Conservation (phyloP, 495 filamentous ascomycete species). For the Neurospora hispaniola region DNA sequence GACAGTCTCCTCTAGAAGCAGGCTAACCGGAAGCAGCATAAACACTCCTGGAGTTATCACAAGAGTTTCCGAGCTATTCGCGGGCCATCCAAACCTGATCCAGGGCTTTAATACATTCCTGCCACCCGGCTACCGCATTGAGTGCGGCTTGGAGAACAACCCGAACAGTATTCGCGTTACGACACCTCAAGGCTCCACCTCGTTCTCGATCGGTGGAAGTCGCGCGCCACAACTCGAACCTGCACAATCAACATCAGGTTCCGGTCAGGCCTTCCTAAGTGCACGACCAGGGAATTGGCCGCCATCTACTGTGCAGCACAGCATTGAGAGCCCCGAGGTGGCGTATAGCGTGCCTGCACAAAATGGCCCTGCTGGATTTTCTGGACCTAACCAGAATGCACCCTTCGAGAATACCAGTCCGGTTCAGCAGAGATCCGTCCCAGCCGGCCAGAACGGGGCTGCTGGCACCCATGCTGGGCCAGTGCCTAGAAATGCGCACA, state of each 20-base stretch:
- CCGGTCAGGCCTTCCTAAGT: constrained; percentile 29
- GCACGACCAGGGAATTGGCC: constrained; percentile 36
- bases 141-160: constrained; percentile 84
- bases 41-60: constrained; percentile 98
- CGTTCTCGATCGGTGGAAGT: constrained; percentile 43
- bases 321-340: constrained; percentile 44
- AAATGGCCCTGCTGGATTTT: constrained; percentile 35
- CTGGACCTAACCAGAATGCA: constrained; percentile 29
- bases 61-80: constrained; percentile 91
- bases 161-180: constrained; percentile 95
- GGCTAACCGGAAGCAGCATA: constrained; percentile 47
- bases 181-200: constrained; percentile 72
- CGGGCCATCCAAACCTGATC: constrained; percentile 90
- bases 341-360: constrained; percentile 41
- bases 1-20: neutral
- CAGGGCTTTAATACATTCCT: constrained; percentile 99
- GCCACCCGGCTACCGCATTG: constrained; percentile 93
- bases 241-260: constrained; percentile 19
- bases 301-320: constrained; percentile 41
- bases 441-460: constrained; percentile 56
- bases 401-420: constrained; percentile 44
- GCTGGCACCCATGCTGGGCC: constrained; percentile 25
- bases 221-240: constrained; percentile 32
- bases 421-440: constrained; percentile 73
- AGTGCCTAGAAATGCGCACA: constrained; percentile 36